Evolutionary conservation across 768 basidiomycete genomes (phyloP).

Genomic region (Auricularia heimuer): DNA sequence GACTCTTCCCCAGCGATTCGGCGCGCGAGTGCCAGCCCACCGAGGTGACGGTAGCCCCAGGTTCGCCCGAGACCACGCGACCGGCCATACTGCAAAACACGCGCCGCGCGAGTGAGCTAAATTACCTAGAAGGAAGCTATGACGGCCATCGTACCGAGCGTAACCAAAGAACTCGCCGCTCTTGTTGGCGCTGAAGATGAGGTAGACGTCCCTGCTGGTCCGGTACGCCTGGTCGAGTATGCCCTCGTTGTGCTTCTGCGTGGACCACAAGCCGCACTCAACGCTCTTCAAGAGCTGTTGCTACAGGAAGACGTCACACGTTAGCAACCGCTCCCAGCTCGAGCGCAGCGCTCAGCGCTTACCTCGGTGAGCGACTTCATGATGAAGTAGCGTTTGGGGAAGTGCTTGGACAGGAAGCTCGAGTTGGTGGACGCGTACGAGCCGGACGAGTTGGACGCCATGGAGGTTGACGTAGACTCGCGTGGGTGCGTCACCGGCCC

Average conservation of each 20-base stretch:
- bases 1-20: background rate
- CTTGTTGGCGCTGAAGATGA: slow-evolving; percentile 90
- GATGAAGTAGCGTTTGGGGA: slow-evolving; percentile 87
- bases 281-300: slow-evolving; percentile 41
- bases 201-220: slow-evolving; percentile 78
- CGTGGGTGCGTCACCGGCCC: background rate
- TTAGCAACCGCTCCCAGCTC: background rate
- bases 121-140: background rate
- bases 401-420: slow-evolving; percentile 62
- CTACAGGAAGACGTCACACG: slow-evolving; percentile 53
- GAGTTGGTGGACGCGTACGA: slow-evolving; percentile 79
- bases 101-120: background rate
- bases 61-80: slow-evolving; percentile 31
- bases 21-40: background rate
- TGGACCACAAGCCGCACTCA: slow-evolving; percentile 76
- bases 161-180: slow-evolving; percentile 93
- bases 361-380: slow-evolving; percentile 81
- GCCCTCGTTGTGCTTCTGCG: slow-evolving; percentile 86
- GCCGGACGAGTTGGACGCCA: slow-evolving; percentile 41
- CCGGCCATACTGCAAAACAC: slow-evolving; percentile 52
- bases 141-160: slow-evolving; percentile 46
- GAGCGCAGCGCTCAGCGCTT: slow-evolving; percentile 12
- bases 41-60: slow-evolving; percentile 1
- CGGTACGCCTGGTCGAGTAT: slow-evolving; percentile 88
- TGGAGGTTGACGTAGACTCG: background rate